Percentiles rank a stretch among this genome's conserved stretches.
These are phyloP conservation scores for Serendipita indica DNA, from an alignment of 768 basidiomycete genomes.

Conservation along the genomic window DNA sequence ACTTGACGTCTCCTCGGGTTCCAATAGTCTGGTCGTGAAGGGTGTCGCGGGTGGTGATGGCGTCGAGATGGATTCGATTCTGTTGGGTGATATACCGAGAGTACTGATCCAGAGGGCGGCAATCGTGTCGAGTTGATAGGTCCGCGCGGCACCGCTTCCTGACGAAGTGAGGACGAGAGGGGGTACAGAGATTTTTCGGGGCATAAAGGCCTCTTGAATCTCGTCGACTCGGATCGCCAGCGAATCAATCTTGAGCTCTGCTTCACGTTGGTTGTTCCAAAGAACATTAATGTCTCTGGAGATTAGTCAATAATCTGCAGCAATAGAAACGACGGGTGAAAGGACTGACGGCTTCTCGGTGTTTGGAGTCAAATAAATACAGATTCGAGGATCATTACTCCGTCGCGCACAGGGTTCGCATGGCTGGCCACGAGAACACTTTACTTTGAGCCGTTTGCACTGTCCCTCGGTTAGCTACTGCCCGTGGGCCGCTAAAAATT, in stretches of 20 bases:
- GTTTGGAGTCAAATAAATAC: conserved; percentile 2
- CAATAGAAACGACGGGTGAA: background rate
- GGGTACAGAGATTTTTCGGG: background rate
- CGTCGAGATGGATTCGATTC: background rate
- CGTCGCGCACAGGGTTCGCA: background rate
- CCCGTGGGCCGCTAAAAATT: no score
- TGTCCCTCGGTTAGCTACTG: no score
- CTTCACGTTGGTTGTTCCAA: conserved; percentile 5
- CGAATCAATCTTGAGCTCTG: background rate
- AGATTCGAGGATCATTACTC: conserved; percentile 1
- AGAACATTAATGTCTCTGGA: background rate
- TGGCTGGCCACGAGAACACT: background rate
- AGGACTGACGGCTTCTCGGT: background rate
- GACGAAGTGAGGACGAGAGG: background rate
- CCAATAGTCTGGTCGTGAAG: background rate
- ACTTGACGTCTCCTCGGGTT: background rate
- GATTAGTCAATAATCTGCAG: no score
- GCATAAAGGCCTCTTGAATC: background rate
- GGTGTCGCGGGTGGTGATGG: background rate
- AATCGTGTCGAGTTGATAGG: background rate
- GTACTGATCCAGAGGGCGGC: background rate
- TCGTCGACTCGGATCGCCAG: conserved; percentile 7
- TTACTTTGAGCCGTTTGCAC: conserved; percentile 6
- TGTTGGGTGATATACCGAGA: background rate
- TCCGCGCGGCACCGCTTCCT: background rate